These are phyloP conservation scores for Penicillium paradoxum DNA, from an alignment of 495 filamentous ascomycete species.

Conservation along the genomic window DNA sequence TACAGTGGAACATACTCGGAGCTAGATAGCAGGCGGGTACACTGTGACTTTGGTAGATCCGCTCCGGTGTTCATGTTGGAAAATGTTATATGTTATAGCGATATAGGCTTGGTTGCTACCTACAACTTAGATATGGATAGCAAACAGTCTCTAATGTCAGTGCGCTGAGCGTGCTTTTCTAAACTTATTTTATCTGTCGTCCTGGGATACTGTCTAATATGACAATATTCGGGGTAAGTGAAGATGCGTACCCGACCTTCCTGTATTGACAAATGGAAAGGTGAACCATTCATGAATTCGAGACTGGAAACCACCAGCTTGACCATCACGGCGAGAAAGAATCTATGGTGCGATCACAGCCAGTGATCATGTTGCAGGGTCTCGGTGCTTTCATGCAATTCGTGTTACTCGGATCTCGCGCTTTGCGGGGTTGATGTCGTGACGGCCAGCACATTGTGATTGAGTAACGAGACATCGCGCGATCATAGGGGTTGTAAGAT, in stretches of 20 bases:
- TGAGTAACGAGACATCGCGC: conserved; percentile 10
- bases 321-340: not conserved
- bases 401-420: conserved; percentile 3
- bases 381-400: not conserved
- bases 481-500: conserved; percentile 2
- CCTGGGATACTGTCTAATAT: too few relatives aligned
- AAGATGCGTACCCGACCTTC: too few relatives aligned
- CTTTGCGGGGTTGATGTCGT: conserved; percentile 18
- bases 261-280: too few relatives aligned
- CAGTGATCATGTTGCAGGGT: not conserved
- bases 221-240: too few relatives aligned
- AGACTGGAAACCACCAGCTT: not conserved
- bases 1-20: conserved; percentile 26
- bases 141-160: conserved; percentile 6
- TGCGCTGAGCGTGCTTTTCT: not conserved
- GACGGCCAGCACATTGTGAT: conserved; percentile 1
- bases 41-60: not conserved
- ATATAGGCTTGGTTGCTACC: not conserved
- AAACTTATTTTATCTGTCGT: too few relatives aligned
- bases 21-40: not conserved
- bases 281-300: too few relatives aligned
- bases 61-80: not conserved
- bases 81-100: conserved; percentile 2
- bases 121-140: not conserved
- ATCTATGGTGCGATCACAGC: not conserved